Percentiles rank a stretch among this genome's conserved stretches.
These are phyloP conservation scores for Saturnispora bothae DNA, from an alignment of 805 yeast species.

Conservation along the genomic window DNA sequence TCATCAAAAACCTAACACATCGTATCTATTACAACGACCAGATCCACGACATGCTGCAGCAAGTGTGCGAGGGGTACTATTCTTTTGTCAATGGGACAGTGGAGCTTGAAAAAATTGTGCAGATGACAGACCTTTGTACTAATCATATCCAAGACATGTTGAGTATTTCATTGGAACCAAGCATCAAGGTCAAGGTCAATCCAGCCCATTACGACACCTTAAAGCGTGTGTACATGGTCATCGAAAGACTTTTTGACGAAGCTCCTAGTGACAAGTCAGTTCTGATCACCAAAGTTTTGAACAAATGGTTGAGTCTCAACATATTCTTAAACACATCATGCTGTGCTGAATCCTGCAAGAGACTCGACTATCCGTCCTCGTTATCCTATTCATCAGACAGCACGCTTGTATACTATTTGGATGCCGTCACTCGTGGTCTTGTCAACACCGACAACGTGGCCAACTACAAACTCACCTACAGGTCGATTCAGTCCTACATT, in stretches of 20 bases:
- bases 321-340: conserved; percentile 21
- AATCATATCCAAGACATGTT: conserved; percentile 21
- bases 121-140: conserved; percentile 16
- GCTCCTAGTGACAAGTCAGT: not conserved
- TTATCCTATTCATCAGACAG: conserved; percentile 32
- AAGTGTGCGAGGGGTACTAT: conserved; percentile 23
- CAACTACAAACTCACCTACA: conserved; percentile 22
- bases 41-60: conserved; percentile 64
- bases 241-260: conserved; percentile 1
- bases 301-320: conserved; percentile 31
- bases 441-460: not conserved
- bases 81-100: not conserved
- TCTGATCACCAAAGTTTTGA: conserved; percentile 17
- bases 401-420: conserved; percentile 30
- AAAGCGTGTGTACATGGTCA: not conserved
- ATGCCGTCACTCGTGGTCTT: conserved; percentile 17
- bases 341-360: conserved; percentile 12
- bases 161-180: conserved; percentile 20
- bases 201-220: conserved; percentile 25
- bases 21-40: conserved; percentile 85
- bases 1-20: conserved; percentile 60
- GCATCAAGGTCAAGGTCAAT: conserved; percentile 29
- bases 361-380: conserved; percentile 38
- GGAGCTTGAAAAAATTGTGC: not conserved
- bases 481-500: not conserved